Evolutionary conservation across 1,284 basidiomycete species (phyloP).

Genomic region (Fistulinella staudtii): DNA sequence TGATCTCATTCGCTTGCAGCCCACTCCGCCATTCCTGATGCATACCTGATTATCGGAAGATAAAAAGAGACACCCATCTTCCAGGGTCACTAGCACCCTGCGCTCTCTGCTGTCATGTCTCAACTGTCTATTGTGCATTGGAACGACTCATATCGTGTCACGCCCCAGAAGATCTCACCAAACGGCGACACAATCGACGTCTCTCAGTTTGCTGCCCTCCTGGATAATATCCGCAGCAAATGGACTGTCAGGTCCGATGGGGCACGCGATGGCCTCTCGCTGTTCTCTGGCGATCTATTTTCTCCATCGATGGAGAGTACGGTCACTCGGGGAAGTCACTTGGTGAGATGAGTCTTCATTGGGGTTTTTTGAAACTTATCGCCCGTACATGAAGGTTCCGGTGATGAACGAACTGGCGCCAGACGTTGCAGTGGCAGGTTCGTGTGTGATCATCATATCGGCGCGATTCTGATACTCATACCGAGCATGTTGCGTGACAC

Average conservation of each 20-base stretch:
- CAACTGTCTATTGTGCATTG: conserved; percentile 47
- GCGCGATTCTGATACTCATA: not conserved
- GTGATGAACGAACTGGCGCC: conserved; percentile 73
- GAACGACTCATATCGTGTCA: conserved; percentile 76
- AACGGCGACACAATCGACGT: conserved; percentile 67
- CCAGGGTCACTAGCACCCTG: too few species aligned
- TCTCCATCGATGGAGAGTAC: conserved; percentile 84
- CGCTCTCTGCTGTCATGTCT: too few species aligned
- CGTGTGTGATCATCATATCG: not conserved
- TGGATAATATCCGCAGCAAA: conserved; percentile 52
- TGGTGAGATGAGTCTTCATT: conserved; percentile 51
- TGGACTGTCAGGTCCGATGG: conserved; percentile 52
- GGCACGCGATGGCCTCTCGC: conserved; percentile 65
- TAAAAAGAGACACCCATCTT: too few species aligned
- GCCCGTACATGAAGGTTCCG: conserved; percentile 56
- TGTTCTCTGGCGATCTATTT: conserved; percentile 90
- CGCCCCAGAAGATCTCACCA: conserved; percentile 58
- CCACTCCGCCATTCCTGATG: too few species aligned
- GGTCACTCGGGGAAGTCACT: conserved; percentile 88
- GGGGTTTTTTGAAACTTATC: not conserved
- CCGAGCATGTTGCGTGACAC: conserved; percentile 1
- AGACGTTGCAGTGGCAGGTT: conserved; percentile 66
- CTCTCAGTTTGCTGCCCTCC: conserved; percentile 64
- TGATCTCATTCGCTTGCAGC: too few species aligned
- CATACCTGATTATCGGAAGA: too few species aligned